Evolutionary conservation across 352 stramenopile genomes (phyloP).

Genomic region (Phytophthora boehmeriae): DNA sequence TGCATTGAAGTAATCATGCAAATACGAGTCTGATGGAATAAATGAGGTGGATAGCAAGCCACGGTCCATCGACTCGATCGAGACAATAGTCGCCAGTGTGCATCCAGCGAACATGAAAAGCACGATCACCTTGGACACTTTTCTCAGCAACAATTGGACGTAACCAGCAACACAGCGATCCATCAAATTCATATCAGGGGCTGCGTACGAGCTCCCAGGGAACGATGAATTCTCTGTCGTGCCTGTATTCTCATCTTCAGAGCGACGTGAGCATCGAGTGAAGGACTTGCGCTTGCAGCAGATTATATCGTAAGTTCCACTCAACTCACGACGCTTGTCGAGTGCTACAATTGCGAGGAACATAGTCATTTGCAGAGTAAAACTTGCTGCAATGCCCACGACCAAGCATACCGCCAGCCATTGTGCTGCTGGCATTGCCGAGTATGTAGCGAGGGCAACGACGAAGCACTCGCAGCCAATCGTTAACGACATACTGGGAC

Average conservation of each 20-base stretch:
- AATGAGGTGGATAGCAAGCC: slow-evolving; percentile 58
- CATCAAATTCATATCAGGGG: slow-evolving; percentile 38
- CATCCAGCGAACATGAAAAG: slow-evolving; percentile 54
- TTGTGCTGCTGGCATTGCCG: slow-evolving; percentile 64
- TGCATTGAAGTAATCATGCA: slow-evolving; percentile 57
- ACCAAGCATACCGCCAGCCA: slow-evolving; percentile 66
- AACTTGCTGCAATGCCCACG: slow-evolving; percentile 53
- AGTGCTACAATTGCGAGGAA: slow-evolving; percentile 65
- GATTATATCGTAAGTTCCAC: slow-evolving; percentile 60
- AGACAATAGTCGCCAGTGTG: slow-evolving; percentile 57
- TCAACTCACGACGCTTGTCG: slow-evolving; percentile 73
- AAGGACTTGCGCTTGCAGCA: slow-evolving; percentile 49
- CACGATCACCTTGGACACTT: slow-evolving; percentile 61
- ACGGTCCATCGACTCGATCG: slow-evolving; percentile 56
- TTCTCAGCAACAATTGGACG: slow-evolving; percentile 41
- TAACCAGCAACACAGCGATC: slow-evolving; percentile 51
- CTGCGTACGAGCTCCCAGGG: slow-evolving; percentile 30
- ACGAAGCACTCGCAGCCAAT: slow-evolving; percentile 51
- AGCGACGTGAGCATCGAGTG: slow-evolving; percentile 24
- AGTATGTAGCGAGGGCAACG: slow-evolving; percentile 61
- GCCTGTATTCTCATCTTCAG: slow-evolving; percentile 35
- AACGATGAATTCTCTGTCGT: slow-evolving; percentile 37
- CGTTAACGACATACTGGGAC: slow-evolving; percentile 63
- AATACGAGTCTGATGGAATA: slow-evolving; percentile 63
- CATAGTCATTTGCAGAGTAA: slow-evolving; percentile 70